These are phyloP conservation scores for Penicillium paneum DNA, from an alignment of 2,329 filamentous ascomycete species.

Conservation along the genomic window DNA sequence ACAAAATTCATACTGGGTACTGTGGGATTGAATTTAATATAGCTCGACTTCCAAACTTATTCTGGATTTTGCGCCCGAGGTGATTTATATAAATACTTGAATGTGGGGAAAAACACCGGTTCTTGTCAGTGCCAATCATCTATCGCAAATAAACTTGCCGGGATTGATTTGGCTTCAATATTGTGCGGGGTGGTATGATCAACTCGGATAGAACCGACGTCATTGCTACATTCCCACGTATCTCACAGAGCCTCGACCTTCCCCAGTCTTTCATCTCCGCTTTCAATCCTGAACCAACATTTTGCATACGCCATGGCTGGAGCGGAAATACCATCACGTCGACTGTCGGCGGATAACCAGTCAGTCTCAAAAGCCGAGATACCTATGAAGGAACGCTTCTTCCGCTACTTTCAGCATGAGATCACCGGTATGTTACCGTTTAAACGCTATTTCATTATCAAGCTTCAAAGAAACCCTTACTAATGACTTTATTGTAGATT, in stretches of 20 bases:
- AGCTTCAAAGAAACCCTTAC: neutral
- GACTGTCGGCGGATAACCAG: constrained; percentile 35
- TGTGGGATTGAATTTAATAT: neutral
- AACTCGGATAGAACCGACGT: constrained; percentile 27
- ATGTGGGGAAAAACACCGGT: neutral
- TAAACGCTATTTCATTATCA: constrained; percentile 12
- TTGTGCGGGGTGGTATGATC: constrained; percentile 22
- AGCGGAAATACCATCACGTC: constrained; percentile 26
- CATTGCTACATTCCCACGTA: constrained; percentile 28
- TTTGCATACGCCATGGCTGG: constrained; percentile 30
- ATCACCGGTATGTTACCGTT: constrained; percentile 56
- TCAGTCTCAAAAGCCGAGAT: constrained; percentile 37
- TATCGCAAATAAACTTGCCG: neutral
- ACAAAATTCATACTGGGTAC: neutral
- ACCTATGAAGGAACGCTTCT: constrained; percentile 72
- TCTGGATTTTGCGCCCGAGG: neutral
- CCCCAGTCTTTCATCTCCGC: neutral
- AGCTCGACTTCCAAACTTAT: neutral
- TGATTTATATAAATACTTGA: neutral
- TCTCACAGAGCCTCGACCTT: neutral
- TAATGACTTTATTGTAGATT: constrained; percentile 49
- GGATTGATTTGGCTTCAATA: neutral
- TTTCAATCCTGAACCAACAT: neutral
- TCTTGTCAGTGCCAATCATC: neutral
- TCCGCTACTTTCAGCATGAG: constrained; percentile 75